Conservation (phyloP, 192 early-diverging fungal species). For the Phlyctochytrium planicorne region DNA sequence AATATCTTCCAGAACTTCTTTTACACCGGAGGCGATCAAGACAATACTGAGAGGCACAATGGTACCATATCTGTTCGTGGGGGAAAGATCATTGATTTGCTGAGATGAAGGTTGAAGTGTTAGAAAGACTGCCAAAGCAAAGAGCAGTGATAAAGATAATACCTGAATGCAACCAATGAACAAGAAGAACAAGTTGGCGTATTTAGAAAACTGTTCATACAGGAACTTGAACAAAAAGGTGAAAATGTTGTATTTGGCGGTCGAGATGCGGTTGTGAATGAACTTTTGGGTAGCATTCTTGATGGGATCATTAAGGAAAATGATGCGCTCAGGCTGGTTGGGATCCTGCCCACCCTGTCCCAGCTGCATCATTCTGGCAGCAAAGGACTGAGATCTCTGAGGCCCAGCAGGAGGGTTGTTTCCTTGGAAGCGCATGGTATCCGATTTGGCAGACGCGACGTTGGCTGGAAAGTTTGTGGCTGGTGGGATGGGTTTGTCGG, state of each 20-base stretch:
- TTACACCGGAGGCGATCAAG: slow-evolving; percentile 82
- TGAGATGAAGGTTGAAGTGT: slow-evolving; percentile 28
- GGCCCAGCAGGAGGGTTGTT: too few species aligned
- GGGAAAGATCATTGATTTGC: slow-evolving; percentile 92
- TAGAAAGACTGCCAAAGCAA: slow-evolving; percentile 2
- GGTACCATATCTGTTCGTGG: slow-evolving; percentile 88
- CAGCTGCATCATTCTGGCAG: neutral
- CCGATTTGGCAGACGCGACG: too few species aligned
- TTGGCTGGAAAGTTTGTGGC: too few species aligned
- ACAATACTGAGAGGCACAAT: slow-evolving; percentile 81
- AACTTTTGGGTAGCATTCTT: slow-evolving; percentile 78
- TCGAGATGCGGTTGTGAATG: slow-evolving; percentile 51
- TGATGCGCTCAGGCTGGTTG: slow-evolving; percentile 53
- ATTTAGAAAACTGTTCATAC: slow-evolving; percentile 93
- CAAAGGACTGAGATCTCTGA: slow-evolving; percentile 4
- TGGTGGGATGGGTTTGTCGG: too few species aligned
- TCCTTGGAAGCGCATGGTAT: too few species aligned
- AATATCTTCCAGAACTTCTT: slow-evolving; percentile 89
- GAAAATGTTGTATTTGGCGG: slow-evolving; percentile 68
- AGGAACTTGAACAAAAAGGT: slow-evolving; percentile 94
- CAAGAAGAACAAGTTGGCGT: slow-evolving; percentile 96
- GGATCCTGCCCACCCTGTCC: neutral
- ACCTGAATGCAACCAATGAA: slow-evolving; percentile 91
- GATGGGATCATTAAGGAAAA: slow-evolving; percentile 83
- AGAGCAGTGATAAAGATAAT: slow-evolving; percentile 14